Conservation (phyloP, 371 early-diverging fungal genomes). For the Rhizomucor miehei region DNA sequence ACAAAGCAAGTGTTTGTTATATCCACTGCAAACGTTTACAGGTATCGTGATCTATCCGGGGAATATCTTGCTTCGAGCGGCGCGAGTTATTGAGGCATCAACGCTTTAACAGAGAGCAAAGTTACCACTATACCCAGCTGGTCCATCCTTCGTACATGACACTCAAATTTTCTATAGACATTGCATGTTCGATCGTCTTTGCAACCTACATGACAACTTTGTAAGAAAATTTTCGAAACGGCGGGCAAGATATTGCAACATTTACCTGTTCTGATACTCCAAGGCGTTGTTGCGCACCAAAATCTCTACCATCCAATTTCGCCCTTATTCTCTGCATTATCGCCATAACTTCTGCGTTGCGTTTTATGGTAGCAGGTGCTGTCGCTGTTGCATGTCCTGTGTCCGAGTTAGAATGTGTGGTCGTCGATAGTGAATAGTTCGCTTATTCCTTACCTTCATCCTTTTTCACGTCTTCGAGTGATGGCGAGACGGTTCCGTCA, state of each 20-base stretch:
- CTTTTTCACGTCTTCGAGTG: not conserved
- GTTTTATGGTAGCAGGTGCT: slow-evolving; percentile 1
- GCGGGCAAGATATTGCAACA: not conserved
- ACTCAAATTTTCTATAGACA: slow-evolving; percentile 54
- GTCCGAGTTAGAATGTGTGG: not conserved
- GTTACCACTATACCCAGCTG: slow-evolving; percentile 50
- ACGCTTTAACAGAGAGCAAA: too few relatives aligned
- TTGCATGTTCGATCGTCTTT: slow-evolving; percentile 57
- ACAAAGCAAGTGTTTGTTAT: too few relatives aligned
- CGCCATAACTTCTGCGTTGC: slow-evolving; percentile 56
- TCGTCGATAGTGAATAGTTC: not conserved
- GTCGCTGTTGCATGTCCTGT: slow-evolving; percentile 1
- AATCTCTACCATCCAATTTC: slow-evolving; percentile 74
- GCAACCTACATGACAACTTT: slow-evolving; percentile 21
- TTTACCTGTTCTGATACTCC: slow-evolving; percentile 61
- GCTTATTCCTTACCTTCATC: not conserved
- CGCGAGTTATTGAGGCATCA: too few relatives aligned
- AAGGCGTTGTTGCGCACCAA: slow-evolving; percentile 47
- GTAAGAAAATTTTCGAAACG: not conserved
- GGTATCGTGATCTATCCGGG: too few relatives aligned
- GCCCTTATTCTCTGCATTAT: slow-evolving; percentile 60
- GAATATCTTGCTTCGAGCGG: too few relatives aligned
- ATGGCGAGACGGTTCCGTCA: not conserved
- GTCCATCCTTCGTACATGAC: slow-evolving; percentile 61
- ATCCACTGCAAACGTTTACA: too few relatives aligned